Conservation (phyloP, 345 rosid species). For the Erodium maritimum region DNA sequence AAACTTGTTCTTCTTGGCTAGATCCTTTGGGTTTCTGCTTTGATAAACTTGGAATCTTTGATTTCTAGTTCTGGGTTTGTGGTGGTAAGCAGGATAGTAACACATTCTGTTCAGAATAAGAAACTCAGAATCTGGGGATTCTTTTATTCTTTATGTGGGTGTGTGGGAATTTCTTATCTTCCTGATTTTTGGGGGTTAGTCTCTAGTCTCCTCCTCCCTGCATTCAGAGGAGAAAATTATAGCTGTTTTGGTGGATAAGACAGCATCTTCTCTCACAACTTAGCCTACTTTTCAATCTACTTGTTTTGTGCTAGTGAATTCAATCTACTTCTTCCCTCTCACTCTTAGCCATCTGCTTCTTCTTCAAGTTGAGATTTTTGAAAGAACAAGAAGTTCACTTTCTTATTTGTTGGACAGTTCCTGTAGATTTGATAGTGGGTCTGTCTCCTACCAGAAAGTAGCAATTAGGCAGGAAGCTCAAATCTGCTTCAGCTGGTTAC, state of each 20-base stretch:
- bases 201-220: constrained; percentile 3
- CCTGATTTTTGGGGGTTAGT: constrained; percentile 15
- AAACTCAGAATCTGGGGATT: constrained; percentile 26
- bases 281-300: neutral
- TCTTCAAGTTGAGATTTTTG: too few species aligned
- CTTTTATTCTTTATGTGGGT: constrained; percentile 22
- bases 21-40: constrained; percentile 21
- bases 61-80: constrained; percentile 23
- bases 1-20: constrained; percentile 12
- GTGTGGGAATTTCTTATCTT: constrained; percentile 16
- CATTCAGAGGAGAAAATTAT: neutral
- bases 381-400: too few species aligned
- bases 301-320: neutral
- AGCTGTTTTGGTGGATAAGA: too few species aligned
- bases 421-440: too few species aligned
- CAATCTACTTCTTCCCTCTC: constrained; percentile 15
- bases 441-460: constrained; percentile 20
- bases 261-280: neutral
- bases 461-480: constrained; percentile 10
- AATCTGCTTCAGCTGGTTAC: constrained; percentile 17
- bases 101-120: constrained; percentile 25
- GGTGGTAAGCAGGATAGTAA: constrained; percentile 15
- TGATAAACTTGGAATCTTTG: constrained; percentile 6
- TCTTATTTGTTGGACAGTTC: too few species aligned
- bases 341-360: too few species aligned